Evolutionary conservation across 202 grass and related monocot genomes (phyloP), one percentile per base, ranked within the genome.

Genomic region (Setaria viridis): DNA sequence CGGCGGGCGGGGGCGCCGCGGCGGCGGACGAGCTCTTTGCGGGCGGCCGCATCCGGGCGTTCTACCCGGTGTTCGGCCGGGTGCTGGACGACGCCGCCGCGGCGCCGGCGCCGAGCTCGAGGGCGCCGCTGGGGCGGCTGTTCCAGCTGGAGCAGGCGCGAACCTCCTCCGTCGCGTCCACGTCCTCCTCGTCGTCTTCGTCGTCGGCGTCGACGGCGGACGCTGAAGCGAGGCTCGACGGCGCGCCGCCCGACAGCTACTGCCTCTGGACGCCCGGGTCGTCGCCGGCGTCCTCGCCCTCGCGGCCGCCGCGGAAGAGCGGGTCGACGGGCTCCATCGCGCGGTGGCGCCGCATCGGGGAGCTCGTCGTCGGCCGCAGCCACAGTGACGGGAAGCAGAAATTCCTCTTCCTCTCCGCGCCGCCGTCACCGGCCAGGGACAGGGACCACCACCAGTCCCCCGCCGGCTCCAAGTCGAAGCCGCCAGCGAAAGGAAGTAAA

Each of bases 31-130:
- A 95, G 78, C 89, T 93, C 33, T 91, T 95, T 80, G 69, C 83
- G 30, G 58, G 74, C 45, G 93, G 90, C 4, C 90, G 78, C 70
- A 79, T 92, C 51, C 60, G 90, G 34, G 50, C 86, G 37, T 80
- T 91, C 87, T 99, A 99, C 84, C 97, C 94, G 11, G 92, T 99
- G 35, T 99, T 99, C 66, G 94, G 92, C 73, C 92, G 94, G 0
- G 54, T 49, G 35, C 7, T 97, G 58, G 64, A 79, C 37, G 83
- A 86, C 32, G 55, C 58, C 11, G 37, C 62, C 11, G 25, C 21
- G 4, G 46, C 21, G 1, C 60, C 65, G 8, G 39, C 78, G 20
- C 47, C 63, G 53, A 42, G 50, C 29, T 57, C 69, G 89, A 90
- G 85, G 59, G 11, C 76, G 39, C 84, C 88, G 67, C 90, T 99